These are phyloP conservation scores for Yarrowia alimentaria DNA, from an alignment of 805 yeast species.

Conservation along the genomic window DNA sequence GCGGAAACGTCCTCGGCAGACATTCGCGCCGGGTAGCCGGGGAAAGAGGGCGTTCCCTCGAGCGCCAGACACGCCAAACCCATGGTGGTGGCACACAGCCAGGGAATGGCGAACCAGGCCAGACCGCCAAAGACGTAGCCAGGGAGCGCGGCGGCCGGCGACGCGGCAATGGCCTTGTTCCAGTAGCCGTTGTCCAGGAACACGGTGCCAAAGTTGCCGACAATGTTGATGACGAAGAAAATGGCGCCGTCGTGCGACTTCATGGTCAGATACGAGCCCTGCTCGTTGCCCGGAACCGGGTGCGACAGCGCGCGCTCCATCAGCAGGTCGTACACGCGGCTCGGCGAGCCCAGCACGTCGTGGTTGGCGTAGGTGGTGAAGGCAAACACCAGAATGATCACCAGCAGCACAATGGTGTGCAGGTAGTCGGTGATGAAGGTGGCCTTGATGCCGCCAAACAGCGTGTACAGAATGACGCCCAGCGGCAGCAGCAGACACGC, in stretches of 20 bases:
- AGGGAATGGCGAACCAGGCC: conserved; percentile 90
- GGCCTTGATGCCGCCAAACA: conserved; percentile 80
- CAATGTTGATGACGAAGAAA: conserved; percentile 81
- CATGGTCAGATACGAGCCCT: conserved; percentile 88
- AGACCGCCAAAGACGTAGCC: conserved; percentile 87
- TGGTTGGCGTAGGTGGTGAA: conserved; percentile 76
- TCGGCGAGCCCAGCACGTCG: conserved; percentile 75
- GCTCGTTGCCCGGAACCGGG: conserved; percentile 77
- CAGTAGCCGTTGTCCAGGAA: conserved; percentile 85
- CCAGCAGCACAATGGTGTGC: conserved; percentile 77
- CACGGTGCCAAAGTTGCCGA: conserved; percentile 88
- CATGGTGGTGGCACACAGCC: conserved; percentile 76
- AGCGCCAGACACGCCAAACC: conserved; percentile 81
- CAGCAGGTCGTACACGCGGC: conserved; percentile 70
- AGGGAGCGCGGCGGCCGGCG: conserved; percentile 79
- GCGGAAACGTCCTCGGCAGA: conserved; percentile 67
- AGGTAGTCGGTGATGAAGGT: conserved; percentile 76
- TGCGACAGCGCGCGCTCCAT: conserved; percentile 52
- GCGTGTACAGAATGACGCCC: conserved; percentile 70
- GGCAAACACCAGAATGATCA: conserved; percentile 75
- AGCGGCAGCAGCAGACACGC: conserved; percentile 79
- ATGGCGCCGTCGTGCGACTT: conserved; percentile 82
- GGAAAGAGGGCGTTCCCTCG: conserved; percentile 68
- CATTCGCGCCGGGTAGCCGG: conserved; percentile 71
- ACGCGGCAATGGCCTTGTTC: conserved; percentile 83